phyloP scores from a whole-genome alignment of 306 rosid species.

The Heteromeles arbutifolia region DNA sequence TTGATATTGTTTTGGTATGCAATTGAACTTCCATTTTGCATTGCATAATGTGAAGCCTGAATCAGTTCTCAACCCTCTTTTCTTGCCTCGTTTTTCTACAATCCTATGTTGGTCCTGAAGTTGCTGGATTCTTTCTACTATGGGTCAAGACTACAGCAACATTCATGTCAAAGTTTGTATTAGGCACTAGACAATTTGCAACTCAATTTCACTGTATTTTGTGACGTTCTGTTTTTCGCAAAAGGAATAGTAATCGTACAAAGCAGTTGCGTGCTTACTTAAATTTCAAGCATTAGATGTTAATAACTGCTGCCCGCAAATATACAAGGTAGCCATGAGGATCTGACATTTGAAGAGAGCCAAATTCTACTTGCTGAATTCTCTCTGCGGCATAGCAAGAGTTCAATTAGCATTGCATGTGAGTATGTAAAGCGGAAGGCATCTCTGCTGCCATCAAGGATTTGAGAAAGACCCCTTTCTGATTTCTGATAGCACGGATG shows the following conservation, averaged over 20 bases:
- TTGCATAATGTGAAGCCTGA: too few relatives aligned
- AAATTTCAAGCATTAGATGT: neutral
- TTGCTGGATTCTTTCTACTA: too few relatives aligned
- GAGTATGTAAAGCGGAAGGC: constrained; percentile 64
- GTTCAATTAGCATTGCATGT: constrained; percentile 49
- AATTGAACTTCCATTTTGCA: too few relatives aligned
- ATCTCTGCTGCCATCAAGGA: constrained; percentile 20
- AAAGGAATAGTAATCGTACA: neutral
- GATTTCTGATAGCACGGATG: neutral
- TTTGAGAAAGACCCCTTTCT: neutral
- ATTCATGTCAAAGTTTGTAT: neutral
- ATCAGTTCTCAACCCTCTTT: too few relatives aligned
- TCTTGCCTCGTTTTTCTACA: too few relatives aligned
- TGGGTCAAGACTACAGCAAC: neutral
- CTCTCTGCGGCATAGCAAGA: constrained; percentile 68
- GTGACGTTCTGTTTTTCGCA: neutral
- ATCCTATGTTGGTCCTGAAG: too few relatives aligned
- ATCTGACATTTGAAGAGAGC: constrained; percentile 58
- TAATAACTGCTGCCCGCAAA: neutral
- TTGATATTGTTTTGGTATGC: too few relatives aligned
- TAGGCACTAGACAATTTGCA: neutral
- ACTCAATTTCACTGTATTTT: neutral
- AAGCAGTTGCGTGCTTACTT: neutral
- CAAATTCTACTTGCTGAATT: constrained; percentile 85
- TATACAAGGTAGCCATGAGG: constrained; percentile 76